Evolutionary conservation across 345 rosid genomes (phyloP).

Genomic region (Anastatica hierochuntica): DNA sequence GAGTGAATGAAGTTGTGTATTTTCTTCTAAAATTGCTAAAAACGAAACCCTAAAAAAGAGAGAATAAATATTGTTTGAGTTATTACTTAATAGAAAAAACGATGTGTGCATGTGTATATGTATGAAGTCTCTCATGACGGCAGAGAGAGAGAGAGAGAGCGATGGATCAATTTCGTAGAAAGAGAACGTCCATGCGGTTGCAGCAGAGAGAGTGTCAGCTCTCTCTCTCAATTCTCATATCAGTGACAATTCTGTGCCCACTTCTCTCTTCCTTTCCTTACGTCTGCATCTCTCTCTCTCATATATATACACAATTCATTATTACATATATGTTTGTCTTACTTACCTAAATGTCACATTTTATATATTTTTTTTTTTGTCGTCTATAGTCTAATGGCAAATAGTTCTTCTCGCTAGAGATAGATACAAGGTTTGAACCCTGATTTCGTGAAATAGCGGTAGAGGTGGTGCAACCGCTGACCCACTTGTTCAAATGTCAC

Average conservation of each 20-base stretch:
- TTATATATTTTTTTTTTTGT: too few relatives aligned
- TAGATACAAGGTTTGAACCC: too few relatives aligned
- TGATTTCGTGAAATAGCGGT: too few relatives aligned
- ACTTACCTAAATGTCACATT: background rate
- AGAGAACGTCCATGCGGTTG: constrained; percentile 30
- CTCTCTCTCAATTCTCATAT: constrained; percentile 16
- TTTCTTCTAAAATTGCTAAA: background rate
- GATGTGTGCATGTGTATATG: background rate
- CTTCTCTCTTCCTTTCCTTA: constrained; percentile 11
- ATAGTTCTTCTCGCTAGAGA: too few relatives aligned
- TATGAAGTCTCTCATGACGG: constrained; percentile 30
- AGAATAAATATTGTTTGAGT: too few relatives aligned
- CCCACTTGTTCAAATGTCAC: too few relatives aligned
- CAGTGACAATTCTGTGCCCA: constrained; percentile 22
- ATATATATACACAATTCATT: background rate
- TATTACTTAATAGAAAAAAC: background rate
- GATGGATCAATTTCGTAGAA: constrained; percentile 28
- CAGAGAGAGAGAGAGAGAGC: constrained; percentile 29
- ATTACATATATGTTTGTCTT: constrained; percentile 12
- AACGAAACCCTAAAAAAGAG: constrained; percentile 4
- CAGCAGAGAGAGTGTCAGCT: constrained; percentile 32
- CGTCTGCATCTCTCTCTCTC: constrained; percentile 11
- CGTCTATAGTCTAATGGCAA: too few relatives aligned
- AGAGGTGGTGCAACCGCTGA: too few relatives aligned
- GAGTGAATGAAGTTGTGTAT: constrained; percentile 14